Evolutionary conservation across 2,329 filamentous ascomycete species (phyloP), one percentile per base, ranked within the genome.

Genomic region (Claviceps spartinae): DNA sequence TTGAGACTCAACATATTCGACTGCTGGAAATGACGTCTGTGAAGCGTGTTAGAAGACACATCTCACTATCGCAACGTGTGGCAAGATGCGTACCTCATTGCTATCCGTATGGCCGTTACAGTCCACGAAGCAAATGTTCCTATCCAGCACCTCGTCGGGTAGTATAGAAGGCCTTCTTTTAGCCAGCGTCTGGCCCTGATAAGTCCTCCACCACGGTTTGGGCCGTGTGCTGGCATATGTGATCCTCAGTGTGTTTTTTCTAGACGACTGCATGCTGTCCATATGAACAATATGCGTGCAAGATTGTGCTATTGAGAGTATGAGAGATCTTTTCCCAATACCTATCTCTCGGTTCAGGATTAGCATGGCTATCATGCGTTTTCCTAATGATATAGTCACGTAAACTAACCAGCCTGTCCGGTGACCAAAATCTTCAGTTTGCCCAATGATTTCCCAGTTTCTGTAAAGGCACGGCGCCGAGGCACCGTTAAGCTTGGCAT

Each of bases 401-500:
- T 52, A 61, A 55, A 74, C 52, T 53, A 44, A 85, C 88, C 87
- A 62, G 81, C 77, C 61, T 82, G 79, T 34, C 93, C 93, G 49
- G 88, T 85, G 52, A 97, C 74, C 57, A 97, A 73, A n/a, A 97
- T 73, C 70, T 95, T 97, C 51, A 97, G 73, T 60, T 88, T 83
- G 1, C 91, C 91, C 65, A 97, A 78, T 37, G 77, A 77, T 69
- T 85, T 91, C 16, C 93, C 93, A 47, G 79, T 78, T n/a, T 86
- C 81, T 0, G 93, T 96, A 65, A 97, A 97, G 0, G 90, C 90
- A 49, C 89, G 78, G 48, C 93, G 82, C 55, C 81, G 86, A 3
- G 93, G 91, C 79, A 98, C 93, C 55, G 81, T 83, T 61, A 98
- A 84, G 62, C 89, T 95, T 5, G 93, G 93, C 93, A 98, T 98